Percentiles rank a stretch among this genome's conserved stretches.
Evolutionary conservation across 2,329 filamentous ascomycete genomes (phyloP).

Genomic region (Dactylellina haptotyla): DNA sequence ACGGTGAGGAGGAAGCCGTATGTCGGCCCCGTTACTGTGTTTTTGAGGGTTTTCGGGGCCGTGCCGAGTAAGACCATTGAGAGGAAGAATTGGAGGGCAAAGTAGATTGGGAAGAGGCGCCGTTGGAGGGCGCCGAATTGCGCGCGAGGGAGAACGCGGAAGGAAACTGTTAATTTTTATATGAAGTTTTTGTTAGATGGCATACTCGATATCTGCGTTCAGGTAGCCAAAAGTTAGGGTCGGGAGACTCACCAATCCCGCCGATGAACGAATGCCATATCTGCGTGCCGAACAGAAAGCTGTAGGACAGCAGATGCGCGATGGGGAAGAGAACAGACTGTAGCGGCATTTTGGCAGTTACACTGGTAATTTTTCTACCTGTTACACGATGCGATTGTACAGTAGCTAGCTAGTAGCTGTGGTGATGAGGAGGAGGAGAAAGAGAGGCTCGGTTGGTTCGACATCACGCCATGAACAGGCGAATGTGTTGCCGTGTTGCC

Average conservation of each 20-base stretch:
- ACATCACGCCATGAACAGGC: neutral
- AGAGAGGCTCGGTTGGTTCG: neutral
- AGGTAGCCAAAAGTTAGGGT: too few species aligned
- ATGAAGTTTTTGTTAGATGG: neutral
- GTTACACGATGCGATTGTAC: neutral
- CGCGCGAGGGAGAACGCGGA: slow-evolving; percentile 77
- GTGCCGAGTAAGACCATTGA: slow-evolving; percentile 80
- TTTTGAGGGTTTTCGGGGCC: slow-evolving; percentile 71
- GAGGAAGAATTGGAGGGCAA: slow-evolving; percentile 79
- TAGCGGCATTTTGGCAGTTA: slow-evolving; percentile 52
- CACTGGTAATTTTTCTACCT: too few species aligned
- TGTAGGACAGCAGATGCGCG: slow-evolving; percentile 67
- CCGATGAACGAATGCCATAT: slow-evolving; percentile 86
- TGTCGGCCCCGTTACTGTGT: slow-evolving; percentile 26
- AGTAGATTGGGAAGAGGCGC: slow-evolving; percentile 87
- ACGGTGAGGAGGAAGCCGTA: slow-evolving; percentile 31
- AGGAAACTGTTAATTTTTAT: slow-evolving; percentile 74
- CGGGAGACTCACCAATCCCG: slow-evolving; percentile 61
- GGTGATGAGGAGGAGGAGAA: neutral
- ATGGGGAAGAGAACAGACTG: slow-evolving; percentile 54
- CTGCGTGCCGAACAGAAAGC: slow-evolving; percentile 84
- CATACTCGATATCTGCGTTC: too few species aligned
- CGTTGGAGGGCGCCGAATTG: slow-evolving; percentile 84
- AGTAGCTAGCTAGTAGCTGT: neutral
- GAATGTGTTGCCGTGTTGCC: slow-evolving; percentile 18